Conservation (phyloP, 148 eudicot species). For the Salicornia ramosissima region DNA sequence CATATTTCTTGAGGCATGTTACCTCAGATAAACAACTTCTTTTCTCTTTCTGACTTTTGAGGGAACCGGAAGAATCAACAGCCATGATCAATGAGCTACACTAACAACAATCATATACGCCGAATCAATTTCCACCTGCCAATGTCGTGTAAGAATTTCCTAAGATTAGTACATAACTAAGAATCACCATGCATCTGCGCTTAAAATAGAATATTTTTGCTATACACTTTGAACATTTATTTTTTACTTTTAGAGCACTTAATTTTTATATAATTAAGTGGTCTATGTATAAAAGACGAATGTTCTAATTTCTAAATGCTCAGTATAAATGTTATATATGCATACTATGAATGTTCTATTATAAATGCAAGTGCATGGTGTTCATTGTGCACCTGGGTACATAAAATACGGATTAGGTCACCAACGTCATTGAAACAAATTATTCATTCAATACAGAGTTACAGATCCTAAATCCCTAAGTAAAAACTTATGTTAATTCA, state of each 20-base stretch:
- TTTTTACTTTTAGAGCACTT: too few species aligned
- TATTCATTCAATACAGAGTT: background rate
- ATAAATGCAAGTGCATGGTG: too few species aligned
- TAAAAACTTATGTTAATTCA: background rate
- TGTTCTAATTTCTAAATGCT: too few species aligned
- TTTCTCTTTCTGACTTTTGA: constrained; percentile 32
- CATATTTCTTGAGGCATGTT: constrained; percentile 7
- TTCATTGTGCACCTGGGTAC: too few species aligned
- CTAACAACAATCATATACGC: constrained; percentile 7
- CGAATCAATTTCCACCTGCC: background rate
- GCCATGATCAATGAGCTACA: constrained; percentile 33
- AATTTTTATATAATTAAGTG: too few species aligned
- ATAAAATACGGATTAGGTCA: too few species aligned
- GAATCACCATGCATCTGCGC: constrained; percentile 11
- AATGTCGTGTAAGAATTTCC: constrained; percentile 16
- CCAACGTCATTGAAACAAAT: too few species aligned
- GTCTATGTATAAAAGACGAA: too few species aligned
- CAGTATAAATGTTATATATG: too few species aligned
- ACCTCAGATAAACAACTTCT: constrained; percentile 47
- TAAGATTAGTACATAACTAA: constrained; percentile 16
- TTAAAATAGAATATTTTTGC: background rate
- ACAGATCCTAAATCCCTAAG: too few species aligned
- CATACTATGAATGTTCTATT: too few species aligned
- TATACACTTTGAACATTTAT: background rate
- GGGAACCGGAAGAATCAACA: constrained; percentile 24